phyloP scores from a whole-genome alignment of 331 rosid species.

The Rosa hybrid region DNA sequence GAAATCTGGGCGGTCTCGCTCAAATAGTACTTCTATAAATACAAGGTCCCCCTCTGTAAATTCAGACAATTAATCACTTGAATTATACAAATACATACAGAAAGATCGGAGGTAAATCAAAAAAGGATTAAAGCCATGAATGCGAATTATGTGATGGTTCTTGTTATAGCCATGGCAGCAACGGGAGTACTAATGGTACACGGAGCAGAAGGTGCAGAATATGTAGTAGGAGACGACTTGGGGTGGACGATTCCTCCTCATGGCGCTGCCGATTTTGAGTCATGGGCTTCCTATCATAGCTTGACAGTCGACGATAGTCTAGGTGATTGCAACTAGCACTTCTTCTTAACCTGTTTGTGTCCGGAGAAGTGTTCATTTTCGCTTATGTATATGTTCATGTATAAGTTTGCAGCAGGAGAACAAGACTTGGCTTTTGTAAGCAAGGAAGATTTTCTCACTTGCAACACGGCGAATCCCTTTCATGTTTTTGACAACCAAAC shows the following conservation, averaged over 20 bases:
- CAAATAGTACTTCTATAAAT: not conserved
- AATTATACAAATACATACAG: not conserved
- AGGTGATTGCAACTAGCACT: not conserved
- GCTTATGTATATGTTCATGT: not conserved
- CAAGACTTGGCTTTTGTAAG: not conserved
- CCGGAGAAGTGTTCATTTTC: not conserved
- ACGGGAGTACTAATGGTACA: not conserved
- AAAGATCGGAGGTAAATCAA: not conserved
- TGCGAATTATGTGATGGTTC: not conserved
- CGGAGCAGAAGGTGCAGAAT: conserved; percentile 1
- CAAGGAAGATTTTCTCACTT: not conserved
- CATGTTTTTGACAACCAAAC: not conserved
- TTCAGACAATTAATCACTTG: not conserved
- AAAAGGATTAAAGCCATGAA: not conserved
- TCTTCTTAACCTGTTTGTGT: not conserved
- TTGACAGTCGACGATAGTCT: not conserved
- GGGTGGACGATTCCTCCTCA: not conserved
- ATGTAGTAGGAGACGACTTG: conserved; percentile 11
- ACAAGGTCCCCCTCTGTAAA: not conserved
- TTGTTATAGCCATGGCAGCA: conserved; percentile 5
- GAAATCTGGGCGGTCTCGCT: not conserved
- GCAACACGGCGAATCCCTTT: not conserved
- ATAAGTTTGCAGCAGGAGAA: conserved; percentile 11
- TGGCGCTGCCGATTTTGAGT: not conserved
- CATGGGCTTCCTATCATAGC: conserved; percentile 6